phyloP scores from a whole-genome alignment of 306 rosid species.

The Mimosa bimucronata region DNA sequence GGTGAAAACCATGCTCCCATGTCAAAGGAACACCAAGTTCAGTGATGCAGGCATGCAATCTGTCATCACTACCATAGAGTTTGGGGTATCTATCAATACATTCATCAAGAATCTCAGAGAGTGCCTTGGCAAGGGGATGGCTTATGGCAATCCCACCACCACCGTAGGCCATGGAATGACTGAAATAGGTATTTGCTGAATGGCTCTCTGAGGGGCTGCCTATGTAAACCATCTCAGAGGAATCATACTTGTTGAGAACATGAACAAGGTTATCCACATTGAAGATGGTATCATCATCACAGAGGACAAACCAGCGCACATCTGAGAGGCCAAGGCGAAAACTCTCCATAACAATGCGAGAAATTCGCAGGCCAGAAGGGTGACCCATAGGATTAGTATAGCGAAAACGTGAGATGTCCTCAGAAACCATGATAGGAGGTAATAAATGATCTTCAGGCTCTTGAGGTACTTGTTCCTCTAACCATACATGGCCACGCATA shows the following conservation, averaged over 20 bases:
- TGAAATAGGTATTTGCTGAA: constrained; percentile 75
- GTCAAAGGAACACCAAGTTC: constrained; percentile 76
- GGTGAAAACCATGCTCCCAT: constrained; percentile 80
- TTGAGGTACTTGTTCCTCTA: constrained; percentile 60
- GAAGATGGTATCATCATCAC: constrained; percentile 81
- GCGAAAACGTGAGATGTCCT: constrained; percentile 70
- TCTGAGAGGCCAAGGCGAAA: constrained; percentile 59
- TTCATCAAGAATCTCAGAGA: constrained; percentile 62
- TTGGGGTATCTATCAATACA: constrained; percentile 79
- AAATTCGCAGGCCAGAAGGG: constrained; percentile 79
- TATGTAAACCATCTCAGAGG: constrained; percentile 80
- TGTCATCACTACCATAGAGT: constrained; percentile 84
- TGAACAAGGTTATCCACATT: constrained; percentile 72
- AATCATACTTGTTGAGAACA: constrained; percentile 70
- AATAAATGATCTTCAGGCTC: constrained; percentile 52
- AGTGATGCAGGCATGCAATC: constrained; percentile 82
- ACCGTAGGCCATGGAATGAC: constrained; percentile 85
- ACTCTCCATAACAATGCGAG: constrained; percentile 70
- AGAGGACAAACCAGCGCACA: constrained; percentile 70
- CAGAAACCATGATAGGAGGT: constrained; percentile 68
- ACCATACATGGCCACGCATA: constrained; percentile 82
- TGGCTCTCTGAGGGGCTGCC: constrained; percentile 85
- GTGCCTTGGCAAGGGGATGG: constrained; percentile 63
- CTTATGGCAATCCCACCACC: constrained; percentile 82
- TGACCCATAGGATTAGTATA: constrained; percentile 77